phyloP scores from a whole-genome alignment of 441 rosid genomes.

The Erodium trifolium region DNA sequence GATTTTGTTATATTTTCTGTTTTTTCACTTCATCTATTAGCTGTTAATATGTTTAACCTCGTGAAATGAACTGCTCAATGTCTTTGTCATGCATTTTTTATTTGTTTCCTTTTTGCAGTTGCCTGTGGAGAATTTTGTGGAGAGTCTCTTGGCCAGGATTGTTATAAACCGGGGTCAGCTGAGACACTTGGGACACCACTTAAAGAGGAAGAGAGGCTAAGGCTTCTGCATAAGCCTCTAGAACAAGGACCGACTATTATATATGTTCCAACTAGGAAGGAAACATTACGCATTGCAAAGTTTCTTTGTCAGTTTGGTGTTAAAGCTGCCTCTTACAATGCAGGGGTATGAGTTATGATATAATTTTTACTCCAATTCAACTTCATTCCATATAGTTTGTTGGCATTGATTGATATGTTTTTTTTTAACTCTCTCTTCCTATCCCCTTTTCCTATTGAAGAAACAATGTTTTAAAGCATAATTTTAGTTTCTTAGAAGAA shows the following conservation, averaged over 20 bases:
- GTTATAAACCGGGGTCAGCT: conserved; percentile 22
- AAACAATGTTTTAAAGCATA: too few relatives aligned
- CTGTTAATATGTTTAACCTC: background rate
- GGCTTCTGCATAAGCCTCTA: conserved; percentile 37
- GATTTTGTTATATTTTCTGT: conserved; percentile 11
- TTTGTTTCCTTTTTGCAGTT: conserved; percentile 36
- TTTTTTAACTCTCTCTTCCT: background rate
- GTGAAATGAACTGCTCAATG: background rate
- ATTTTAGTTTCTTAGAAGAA: background rate
- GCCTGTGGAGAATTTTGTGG: conserved; percentile 64
- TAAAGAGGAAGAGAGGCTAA: conserved; percentile 30
- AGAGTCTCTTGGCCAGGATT: conserved; percentile 26
- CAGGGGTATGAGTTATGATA: conserved; percentile 38
- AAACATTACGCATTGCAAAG: conserved; percentile 57
- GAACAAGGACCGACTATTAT: conserved; percentile 65
- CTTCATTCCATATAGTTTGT: background rate
- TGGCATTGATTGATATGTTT: background rate
- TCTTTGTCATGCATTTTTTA: background rate
- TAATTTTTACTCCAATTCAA: background rate
- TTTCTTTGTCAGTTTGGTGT: conserved; percentile 55
- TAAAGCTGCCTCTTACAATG: conserved; percentile 89
- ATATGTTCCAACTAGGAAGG: conserved; percentile 86
- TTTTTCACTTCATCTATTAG: conserved; percentile 13
- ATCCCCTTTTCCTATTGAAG: too few relatives aligned
- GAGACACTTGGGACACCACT: conserved; percentile 27